A percentile compares a stretch with the other conserved stretches of the same genome.
Evolutionary conservation across 2,329 filamentous ascomycete genomes (phyloP).

Genomic region (Cladophialophora bantiana): DNA sequence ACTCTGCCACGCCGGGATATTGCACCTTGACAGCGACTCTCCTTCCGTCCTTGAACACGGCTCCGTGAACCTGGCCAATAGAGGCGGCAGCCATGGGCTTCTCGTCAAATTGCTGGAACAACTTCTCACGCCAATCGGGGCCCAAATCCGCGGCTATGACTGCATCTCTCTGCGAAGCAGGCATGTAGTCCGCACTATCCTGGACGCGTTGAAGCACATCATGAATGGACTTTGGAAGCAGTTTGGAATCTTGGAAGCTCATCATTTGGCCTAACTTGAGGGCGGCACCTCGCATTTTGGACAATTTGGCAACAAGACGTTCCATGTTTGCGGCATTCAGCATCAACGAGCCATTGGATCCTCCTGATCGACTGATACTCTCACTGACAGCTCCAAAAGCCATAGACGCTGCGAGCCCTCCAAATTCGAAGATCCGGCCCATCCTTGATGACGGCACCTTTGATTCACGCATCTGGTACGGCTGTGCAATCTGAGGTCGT

Average conservation of each 20-base stretch:
- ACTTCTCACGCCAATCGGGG: conserved; percentile 77
- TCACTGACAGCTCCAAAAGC: conserved; percentile 90
- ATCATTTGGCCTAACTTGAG: conserved; percentile 97
- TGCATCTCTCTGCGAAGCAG: conserved; percentile 85
- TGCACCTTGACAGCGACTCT: conserved; percentile 95
- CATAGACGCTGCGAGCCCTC: conserved; percentile 92
- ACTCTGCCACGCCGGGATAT: conserved; percentile 93
- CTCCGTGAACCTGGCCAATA: conserved; percentile 94
- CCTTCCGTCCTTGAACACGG: conserved; percentile 75
- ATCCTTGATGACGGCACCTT: conserved; percentile 87
- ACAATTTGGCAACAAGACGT: conserved; percentile 87
- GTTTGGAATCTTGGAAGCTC: conserved; percentile 96
- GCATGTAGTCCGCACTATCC: conserved; percentile 98
- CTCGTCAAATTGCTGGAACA: conserved; percentile 87
- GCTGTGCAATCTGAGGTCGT: conserved; percentile 42
- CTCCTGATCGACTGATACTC: conserved; percentile 78
- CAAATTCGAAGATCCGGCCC: conserved; percentile 91
- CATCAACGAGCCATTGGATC: conserved; percentile 78
- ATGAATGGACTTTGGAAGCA: conserved; percentile 86
- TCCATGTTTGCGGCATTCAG: conserved; percentile 92
- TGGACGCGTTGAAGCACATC: conserved; percentile 92
- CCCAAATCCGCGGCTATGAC: conserved; percentile 83
- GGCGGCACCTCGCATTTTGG: conserved; percentile 95
- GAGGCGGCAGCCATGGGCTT: conserved; percentile 93
- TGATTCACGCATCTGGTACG: conserved; percentile 82